Evolutionary conservation across 306 rosid genomes (phyloP), one percentile per base, ranked within the genome.

Genomic region (Boehmeria nivea): DNA sequence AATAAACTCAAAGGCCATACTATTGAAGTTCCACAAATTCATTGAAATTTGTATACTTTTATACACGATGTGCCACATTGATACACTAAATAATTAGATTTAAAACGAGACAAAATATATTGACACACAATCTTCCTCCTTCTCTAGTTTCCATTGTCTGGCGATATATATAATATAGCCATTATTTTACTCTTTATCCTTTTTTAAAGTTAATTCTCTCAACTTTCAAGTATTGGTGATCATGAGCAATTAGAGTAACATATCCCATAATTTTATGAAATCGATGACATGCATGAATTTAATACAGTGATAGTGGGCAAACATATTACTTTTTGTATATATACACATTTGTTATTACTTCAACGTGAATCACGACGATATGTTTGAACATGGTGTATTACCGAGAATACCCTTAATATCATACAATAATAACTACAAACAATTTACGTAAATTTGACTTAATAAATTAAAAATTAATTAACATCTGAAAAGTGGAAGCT

Each of bases 311-410:
- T 57, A 57, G 61, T 38, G 21, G 61, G 36, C 26, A 54, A 57
- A 38, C 36, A 36, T 38, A 38, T 36, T 36, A 11, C 22, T 33
- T 38, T 21, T 55, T 6, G 26, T 3, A 36, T 26, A 6, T 26
- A 9, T 33, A 14, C 15, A 40, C 21, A 40, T 37, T 37, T 57
- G 1, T 21, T 21, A 57, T 39, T 20, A 17, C 61, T 4, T 37
- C 22, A 57, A 38, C 61, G 61, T 38, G 61, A 57, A 57, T 37
- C 61, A 57, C 36, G 61, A 57, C 49, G 43, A 8, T 9, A 17
- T n/a, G 46, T 17, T 52, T 38, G 33, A 2, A 40, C 45, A 40
- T 14, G 36, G n/a, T 34, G 25, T 13, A 31, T 26, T 21, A 57
- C 61, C 61, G 24, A 57, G 2, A 57, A 57, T 40, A 57, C 61